Conservation (phyloP, 2,329 filamentous ascomycete genomes). For the Acarospora socialis region DNA sequence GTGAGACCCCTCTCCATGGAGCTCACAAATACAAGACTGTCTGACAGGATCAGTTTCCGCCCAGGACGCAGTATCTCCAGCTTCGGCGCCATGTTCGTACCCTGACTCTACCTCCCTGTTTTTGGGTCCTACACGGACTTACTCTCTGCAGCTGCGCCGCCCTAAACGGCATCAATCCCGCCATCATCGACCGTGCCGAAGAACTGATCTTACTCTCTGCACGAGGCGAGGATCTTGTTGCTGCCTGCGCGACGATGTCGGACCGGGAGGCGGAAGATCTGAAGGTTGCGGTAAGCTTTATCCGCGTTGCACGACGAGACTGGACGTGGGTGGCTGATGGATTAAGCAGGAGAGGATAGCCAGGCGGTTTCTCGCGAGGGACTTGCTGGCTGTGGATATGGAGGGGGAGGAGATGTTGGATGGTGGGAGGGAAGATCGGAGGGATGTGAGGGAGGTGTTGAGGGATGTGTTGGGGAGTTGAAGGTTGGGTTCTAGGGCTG, state of each 20-base stretch:
- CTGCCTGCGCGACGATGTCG: slow-evolving; percentile 55
- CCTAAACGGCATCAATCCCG: slow-evolving; percentile 64
- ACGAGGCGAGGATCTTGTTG: slow-evolving; percentile 61
- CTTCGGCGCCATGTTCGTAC: slow-evolving; percentile 54
- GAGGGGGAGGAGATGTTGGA: slow-evolving; percentile 1
- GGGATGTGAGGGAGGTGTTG: too few species aligned
- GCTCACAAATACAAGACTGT: slow-evolving; percentile 7
- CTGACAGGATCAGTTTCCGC: slow-evolving; percentile 27
- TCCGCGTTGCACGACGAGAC: slow-evolving; percentile 1
- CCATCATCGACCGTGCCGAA: slow-evolving; percentile 62
- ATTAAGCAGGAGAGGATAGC: slow-evolving; percentile 35
- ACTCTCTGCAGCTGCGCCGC: slow-evolving; percentile 50
- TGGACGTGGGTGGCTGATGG: slow-evolving; percentile 2
- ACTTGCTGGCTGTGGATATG: slow-evolving; percentile 22
- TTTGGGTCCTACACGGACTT: slow-evolving; percentile 3
- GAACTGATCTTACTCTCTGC: slow-evolving; percentile 54
- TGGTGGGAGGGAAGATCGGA: too few species aligned
- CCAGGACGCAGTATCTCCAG: slow-evolving; percentile 61
- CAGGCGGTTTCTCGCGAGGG: slow-evolving; percentile 41
- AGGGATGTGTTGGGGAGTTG: too few species aligned
- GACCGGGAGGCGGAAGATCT: slow-evolving; percentile 49
- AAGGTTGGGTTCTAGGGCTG: too few species aligned
- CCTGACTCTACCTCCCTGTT: background rate
- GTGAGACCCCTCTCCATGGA: slow-evolving; percentile 15
- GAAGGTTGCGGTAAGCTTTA: slow-evolving; percentile 44